These are phyloP conservation scores for Cercospora sp. DNA, from an alignment of 2,329 filamentous ascomycete species.

Conservation along the genomic window DNA sequence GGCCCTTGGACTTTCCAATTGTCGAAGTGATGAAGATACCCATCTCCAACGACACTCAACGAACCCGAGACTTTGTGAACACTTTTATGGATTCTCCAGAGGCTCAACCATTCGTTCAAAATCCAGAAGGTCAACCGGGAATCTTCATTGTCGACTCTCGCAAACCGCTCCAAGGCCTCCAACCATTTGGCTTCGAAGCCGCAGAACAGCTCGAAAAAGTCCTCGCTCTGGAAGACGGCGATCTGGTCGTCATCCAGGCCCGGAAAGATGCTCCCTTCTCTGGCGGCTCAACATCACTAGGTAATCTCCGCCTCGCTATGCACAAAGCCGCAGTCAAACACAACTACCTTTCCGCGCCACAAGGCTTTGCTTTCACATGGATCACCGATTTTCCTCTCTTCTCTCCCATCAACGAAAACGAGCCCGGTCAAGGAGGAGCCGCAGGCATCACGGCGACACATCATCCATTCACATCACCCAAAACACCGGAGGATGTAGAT, in stretches of 20 bases:
- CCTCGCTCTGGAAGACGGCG: slow-evolving; percentile 64
- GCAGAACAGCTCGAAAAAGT: slow-evolving; percentile 58
- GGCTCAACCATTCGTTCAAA: slow-evolving; percentile 61
- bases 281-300: slow-evolving; percentile 72
- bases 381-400: slow-evolving; percentile 91
- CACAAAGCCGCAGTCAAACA: slow-evolving; percentile 68
- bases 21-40: slow-evolving; percentile 74
- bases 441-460: slow-evolving; percentile 85
- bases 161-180: slow-evolving; percentile 74
- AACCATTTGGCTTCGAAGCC: slow-evolving; percentile 73
- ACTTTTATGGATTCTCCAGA: slow-evolving; percentile 69
- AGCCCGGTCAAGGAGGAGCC: slow-evolving; percentile 77
- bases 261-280: slow-evolving; percentile 64
- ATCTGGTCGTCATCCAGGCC: slow-evolving; percentile 79
- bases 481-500: slow-evolving; percentile 69
- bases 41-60: slow-evolving; percentile 54
- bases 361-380: slow-evolving; percentile 74
- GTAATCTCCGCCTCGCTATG: slow-evolving; percentile 69
- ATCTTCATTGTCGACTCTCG: slow-evolving; percentile 73
- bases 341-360: slow-evolving; percentile 54
- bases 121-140: slow-evolving; percentile 75
- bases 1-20: slow-evolving; percentile 64
- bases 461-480: slow-evolving; percentile 92
- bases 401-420: slow-evolving; percentile 63
- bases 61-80: slow-evolving; percentile 62